These are phyloP conservation scores for Onygena corvina DNA, from an alignment of 2,329 filamentous ascomycete species.

Conservation along the genomic window DNA sequence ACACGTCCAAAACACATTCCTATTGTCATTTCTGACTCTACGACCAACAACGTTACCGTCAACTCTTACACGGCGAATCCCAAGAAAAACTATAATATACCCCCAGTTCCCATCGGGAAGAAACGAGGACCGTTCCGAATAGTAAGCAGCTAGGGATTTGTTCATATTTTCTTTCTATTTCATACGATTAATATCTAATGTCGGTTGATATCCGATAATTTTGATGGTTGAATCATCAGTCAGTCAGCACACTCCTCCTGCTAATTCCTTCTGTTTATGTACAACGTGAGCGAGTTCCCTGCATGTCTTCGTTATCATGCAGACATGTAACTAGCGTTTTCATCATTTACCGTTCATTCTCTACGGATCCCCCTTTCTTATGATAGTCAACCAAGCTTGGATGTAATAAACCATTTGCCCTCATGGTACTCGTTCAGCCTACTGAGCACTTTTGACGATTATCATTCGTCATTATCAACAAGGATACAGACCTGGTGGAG, in stretches of 20 bases:
- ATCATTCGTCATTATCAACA: too few relatives aligned
- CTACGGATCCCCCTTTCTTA: slow-evolving; percentile 2
- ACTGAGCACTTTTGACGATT: too few relatives aligned
- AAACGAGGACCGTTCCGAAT: not conserved
- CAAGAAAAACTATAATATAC: not conserved
- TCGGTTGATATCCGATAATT: not conserved
- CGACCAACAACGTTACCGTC: not conserved
- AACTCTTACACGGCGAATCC: not conserved
- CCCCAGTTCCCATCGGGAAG: not conserved
- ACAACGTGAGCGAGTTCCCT: not conserved
- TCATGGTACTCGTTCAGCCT: not conserved
- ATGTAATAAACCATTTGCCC: not conserved
- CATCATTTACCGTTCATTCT: not conserved
- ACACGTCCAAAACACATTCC: not conserved
- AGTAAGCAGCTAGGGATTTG: not conserved
- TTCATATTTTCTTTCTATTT: too few relatives aligned
- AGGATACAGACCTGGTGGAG: too few relatives aligned
- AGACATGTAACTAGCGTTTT: not conserved
- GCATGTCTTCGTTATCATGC: not conserved
- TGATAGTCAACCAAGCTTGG: not conserved
- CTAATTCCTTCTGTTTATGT: not conserved
- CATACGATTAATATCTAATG: too few relatives aligned
- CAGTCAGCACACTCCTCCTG: not conserved
- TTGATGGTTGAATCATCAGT: not conserved
- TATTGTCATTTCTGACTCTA: slow-evolving; percentile 4